Evolutionary conservation across 352 stramenopile species (phyloP).

Genomic region (Phytophthora syringae): DNA sequence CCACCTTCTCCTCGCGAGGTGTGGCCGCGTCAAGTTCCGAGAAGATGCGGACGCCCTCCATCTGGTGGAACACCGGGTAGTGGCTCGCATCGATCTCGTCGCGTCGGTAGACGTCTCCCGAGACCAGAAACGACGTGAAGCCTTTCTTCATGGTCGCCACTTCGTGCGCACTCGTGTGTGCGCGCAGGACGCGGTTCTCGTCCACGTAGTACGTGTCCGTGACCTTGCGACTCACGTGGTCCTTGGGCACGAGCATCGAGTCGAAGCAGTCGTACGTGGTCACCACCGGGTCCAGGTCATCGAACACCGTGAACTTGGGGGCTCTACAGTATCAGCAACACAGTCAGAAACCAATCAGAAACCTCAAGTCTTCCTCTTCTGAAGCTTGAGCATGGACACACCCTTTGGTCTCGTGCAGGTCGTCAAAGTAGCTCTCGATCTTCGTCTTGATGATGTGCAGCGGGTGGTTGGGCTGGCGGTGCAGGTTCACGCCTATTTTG

Average conservation of each 20-base stretch:
- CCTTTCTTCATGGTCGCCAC: conserved; percentile 90
- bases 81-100: conserved; percentile 99
- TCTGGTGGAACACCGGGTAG: conserved; percentile 99
- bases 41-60: conserved; percentile 98
- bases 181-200: conserved; percentile 76
- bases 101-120: conserved; percentile 96
- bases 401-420: conserved; percentile 67
- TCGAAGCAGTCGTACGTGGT: conserved; percentile 92
- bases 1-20: conserved; percentile 73
- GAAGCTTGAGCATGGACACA: conserved; percentile 17
- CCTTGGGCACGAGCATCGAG: conserved; percentile 91
- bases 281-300: conserved; percentile 87
- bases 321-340: conserved; percentile 35
- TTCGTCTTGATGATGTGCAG: conserved; percentile 94
- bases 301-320: conserved; percentile 84
- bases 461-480: conserved; percentile 86
- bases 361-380: not conserved
- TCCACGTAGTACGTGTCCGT: conserved; percentile 94
- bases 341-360: conserved; percentile 9
- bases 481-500: conserved; percentile 91
- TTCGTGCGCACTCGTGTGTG: conserved; percentile 95
- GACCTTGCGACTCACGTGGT: conserved; percentile 87
- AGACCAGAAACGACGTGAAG: conserved; percentile 92
- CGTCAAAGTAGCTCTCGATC: conserved; percentile 91
- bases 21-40: conserved; percentile 66